Evolutionary conservation across 441 rosid species (phyloP).

Genomic region (Metrosideros polymorpha): DNA sequence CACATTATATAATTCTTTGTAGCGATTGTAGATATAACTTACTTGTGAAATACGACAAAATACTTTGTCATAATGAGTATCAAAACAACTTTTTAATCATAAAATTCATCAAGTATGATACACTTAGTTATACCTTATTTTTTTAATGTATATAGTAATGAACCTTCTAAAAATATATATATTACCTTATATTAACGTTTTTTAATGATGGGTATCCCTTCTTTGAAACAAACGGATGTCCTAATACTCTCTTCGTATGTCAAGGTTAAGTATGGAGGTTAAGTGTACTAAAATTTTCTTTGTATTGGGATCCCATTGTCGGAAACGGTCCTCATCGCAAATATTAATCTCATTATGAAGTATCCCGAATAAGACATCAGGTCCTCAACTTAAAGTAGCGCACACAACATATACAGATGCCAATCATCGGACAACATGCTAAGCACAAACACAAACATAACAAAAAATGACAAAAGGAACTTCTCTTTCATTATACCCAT

Average conservation of each 20-base stretch:
- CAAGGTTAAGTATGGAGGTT: too few relatives aligned
- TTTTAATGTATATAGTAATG: not conserved
- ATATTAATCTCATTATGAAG: not conserved
- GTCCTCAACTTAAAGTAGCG: not conserved
- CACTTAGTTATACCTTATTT: not conserved
- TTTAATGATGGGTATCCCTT: not conserved
- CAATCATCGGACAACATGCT: not conserved
- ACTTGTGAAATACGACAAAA: not conserved
- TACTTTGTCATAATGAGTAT: not conserved
- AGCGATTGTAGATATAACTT: not conserved
- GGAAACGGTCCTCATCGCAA: not conserved
- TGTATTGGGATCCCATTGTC: not conserved
- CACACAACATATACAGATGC: not conserved
- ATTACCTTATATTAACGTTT: not conserved
- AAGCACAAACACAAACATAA: not conserved
- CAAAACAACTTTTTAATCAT: not conserved
- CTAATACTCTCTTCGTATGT: too few relatives aligned
- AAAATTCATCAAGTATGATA: not conserved
- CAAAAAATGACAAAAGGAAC: conserved; percentile 10
- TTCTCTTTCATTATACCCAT: conserved; percentile 12
- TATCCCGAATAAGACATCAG: not conserved
- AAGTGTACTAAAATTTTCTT: not conserved
- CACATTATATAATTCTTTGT: not conserved
- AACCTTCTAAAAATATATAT: not conserved
- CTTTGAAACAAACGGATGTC: too few relatives aligned